Conservation (phyloP, 768 basidiomycete species). For the Lepiota venenata region DNA sequence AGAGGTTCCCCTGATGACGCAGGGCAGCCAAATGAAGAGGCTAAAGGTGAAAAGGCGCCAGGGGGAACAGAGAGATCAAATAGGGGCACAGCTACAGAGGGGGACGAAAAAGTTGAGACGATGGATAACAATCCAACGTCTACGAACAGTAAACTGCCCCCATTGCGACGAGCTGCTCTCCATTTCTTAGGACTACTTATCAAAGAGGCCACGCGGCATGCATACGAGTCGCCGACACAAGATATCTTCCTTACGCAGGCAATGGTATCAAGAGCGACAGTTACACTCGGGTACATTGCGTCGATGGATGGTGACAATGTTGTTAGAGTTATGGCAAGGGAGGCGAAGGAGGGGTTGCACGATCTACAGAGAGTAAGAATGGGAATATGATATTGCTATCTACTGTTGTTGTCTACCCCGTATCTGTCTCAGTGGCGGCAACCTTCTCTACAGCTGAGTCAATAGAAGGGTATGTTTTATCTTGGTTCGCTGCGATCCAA, state of each 20-base stretch:
- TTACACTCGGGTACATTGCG: slow-evolving; percentile 66
- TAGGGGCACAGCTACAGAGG: slow-evolving; percentile 4
- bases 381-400: slow-evolving; percentile 27
- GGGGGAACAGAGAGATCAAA: too few species aligned
- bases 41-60: neutral
- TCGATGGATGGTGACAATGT: slow-evolving; percentile 69
- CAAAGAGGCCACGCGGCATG: slow-evolving; percentile 49
- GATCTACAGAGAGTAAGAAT: slow-evolving; percentile 46
- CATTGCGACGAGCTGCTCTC: slow-evolving; percentile 82
- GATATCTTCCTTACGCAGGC: slow-evolving; percentile 25
- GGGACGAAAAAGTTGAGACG: slow-evolving; percentile 21
- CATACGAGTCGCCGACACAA: slow-evolving; percentile 37
- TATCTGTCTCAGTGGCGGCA: slow-evolving; percentile 88
- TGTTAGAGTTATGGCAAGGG: slow-evolving; percentile 74
- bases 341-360: slow-evolving; percentile 54
- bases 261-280: slow-evolving; percentile 46
- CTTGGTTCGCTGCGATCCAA: slow-evolving; percentile 43
- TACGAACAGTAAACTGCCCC: slow-evolving; percentile 63
- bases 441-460: slow-evolving; percentile 72
- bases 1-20: neutral
- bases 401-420: slow-evolving; percentile 56
- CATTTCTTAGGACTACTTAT: slow-evolving; percentile 74
- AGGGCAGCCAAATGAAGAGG: neutral
- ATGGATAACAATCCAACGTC: slow-evolving; percentile 61
- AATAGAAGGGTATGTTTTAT: slow-evolving; percentile 62